Evolutionary conservation across 352 stramenopile genomes (phyloP), one percentile per base, ranked within the genome.

Genomic region (Phytophthora kernoviae): DNA sequence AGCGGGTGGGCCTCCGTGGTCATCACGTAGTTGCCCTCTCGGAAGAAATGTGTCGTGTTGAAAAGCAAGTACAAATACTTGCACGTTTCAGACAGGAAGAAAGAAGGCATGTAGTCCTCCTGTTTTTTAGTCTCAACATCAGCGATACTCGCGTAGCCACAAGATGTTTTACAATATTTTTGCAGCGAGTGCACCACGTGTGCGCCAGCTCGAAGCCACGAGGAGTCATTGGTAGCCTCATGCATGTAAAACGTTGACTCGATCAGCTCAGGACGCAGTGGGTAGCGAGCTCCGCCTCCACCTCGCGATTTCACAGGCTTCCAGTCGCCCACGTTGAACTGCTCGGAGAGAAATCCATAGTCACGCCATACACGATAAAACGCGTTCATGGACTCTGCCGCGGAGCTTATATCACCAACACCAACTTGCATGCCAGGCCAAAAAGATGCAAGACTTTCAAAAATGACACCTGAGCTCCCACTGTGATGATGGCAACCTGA

Each of bases 21-120:
- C 68, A 99, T 98, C 20, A 99, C 84, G 76, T 97, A 98, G 32
- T 92, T 83, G 18, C 87, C 74, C 9, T 90, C 60, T 30, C 88
- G 80, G 24, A 98, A 73, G 54, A 97, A 93, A 47, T 98, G 96
- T 20, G 92, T 91, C 39, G 74, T 87, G 63, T 92, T 88, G 49
- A 93, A 99, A 4, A 99, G 91, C 45, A 99, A 61, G 73, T 98
- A 99, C 2, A 99, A 78, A 73, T 99, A 99, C 73, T 99, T 99
- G 69, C 98, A 90, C 11, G 98, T 99, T 77, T 99, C 98, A 10
- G 92, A 98, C 0, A 99, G 81, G 65, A 99, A 99, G 65, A 98
- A 99, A 5, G 90, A 98, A 41, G 97, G 96, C 98, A 99, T 99
- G 62, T 97, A 89, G 61, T 99, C 91, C 15, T 97, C 80, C 42